A percentile compares a stretch with the other conserved stretches of the same genome.
Conservation (phyloP, 2,329 filamentous ascomycete species). For the Lachnellula suecica region DNA sequence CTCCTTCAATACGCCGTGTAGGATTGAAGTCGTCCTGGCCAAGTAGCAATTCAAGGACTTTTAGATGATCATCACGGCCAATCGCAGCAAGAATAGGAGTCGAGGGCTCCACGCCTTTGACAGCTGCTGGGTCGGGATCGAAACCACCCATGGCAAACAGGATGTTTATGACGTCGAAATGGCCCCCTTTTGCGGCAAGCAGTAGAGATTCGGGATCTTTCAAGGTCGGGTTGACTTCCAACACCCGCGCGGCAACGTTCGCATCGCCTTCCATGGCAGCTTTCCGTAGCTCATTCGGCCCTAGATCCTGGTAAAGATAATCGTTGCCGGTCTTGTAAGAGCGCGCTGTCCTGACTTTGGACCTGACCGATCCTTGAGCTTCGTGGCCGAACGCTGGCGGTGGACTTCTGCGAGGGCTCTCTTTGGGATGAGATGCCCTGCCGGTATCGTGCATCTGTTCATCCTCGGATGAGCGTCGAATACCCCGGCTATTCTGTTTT, state of each 20-base stretch:
- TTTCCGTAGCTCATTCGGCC: slow-evolving; percentile 57
- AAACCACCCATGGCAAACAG: slow-evolving; percentile 51
- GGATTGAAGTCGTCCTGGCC: slow-evolving; percentile 80
- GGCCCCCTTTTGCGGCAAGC: slow-evolving; percentile 86
- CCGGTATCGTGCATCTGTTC: slow-evolving; percentile 38
- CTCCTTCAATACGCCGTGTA: slow-evolving; percentile 69
- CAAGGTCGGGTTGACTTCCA: slow-evolving; percentile 54
- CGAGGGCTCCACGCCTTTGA: slow-evolving; percentile 66
- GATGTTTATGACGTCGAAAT: slow-evolving; percentile 53
- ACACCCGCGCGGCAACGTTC: slow-evolving; percentile 59
- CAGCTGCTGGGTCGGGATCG: slow-evolving; percentile 67
- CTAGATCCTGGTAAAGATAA: slow-evolving; percentile 60
- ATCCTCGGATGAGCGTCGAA: slow-evolving; percentile 58
- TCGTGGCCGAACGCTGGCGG: slow-evolving; percentile 33
- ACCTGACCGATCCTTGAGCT: slow-evolving; percentile 17
- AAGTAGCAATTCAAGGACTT: slow-evolving; percentile 78
- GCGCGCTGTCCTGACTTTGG: slow-evolving; percentile 51
- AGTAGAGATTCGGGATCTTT: slow-evolving; percentile 86
- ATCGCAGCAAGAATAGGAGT: slow-evolving; percentile 95
- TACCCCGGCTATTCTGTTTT: slow-evolving; percentile 49
- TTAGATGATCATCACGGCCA: slow-evolving; percentile 83
- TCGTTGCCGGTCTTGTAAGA: slow-evolving; percentile 66
- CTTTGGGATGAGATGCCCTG: slow-evolving; percentile 50
- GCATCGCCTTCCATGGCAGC: slow-evolving; percentile 62
- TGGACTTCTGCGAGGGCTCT: slow-evolving; percentile 59